phyloP scores from a whole-genome alignment of 345 rosid species.

The Diplotaxis tenuifolia region DNA sequence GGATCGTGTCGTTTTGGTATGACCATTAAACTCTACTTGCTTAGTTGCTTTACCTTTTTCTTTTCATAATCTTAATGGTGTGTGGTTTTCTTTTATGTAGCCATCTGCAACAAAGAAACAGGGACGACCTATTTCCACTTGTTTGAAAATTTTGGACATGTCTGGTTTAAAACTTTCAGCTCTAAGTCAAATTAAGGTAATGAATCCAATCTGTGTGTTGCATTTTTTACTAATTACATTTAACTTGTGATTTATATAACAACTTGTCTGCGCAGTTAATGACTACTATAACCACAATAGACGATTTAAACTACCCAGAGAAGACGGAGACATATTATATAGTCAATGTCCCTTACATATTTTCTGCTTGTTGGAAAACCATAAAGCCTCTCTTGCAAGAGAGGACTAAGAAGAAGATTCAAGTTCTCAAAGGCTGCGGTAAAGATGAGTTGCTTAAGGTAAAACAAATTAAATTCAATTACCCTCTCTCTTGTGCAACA shows the following conservation, averaged over 20 bases:
- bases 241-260: background rate
- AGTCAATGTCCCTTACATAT: slow-evolving; percentile 85
- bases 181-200: slow-evolving; percentile 84
- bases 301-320: slow-evolving; percentile 96
- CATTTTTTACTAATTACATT: background rate
- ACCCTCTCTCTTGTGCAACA: slow-evolving; percentile 8
- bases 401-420: slow-evolving; percentile 84
- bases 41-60: background rate
- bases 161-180: slow-evolving; percentile 91
- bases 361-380: slow-evolving; percentile 96
- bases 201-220: slow-evolving; percentile 2
- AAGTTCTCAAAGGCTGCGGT: slow-evolving; percentile 79
- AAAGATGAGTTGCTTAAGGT: slow-evolving; percentile 90
- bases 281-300: slow-evolving; percentile 75
- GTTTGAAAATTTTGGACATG: slow-evolving; percentile 95
- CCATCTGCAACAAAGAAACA: slow-evolving; percentile 72
- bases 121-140: slow-evolving; percentile 64
- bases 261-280: slow-evolving; percentile 52
- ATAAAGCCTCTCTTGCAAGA: slow-evolving; percentile 93
- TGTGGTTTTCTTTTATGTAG: slow-evolving; percentile 35
- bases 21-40: slow-evolving; percentile 4
- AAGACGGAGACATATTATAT: slow-evolving; percentile 83
- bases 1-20: slow-evolving; percentile 86
- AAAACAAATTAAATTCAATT: slow-evolving; percentile 19
- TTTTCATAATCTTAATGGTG: background rate